Base-by-base conservation (phyloP, 441 rosid species). In the Capsella rubella region DNA sequence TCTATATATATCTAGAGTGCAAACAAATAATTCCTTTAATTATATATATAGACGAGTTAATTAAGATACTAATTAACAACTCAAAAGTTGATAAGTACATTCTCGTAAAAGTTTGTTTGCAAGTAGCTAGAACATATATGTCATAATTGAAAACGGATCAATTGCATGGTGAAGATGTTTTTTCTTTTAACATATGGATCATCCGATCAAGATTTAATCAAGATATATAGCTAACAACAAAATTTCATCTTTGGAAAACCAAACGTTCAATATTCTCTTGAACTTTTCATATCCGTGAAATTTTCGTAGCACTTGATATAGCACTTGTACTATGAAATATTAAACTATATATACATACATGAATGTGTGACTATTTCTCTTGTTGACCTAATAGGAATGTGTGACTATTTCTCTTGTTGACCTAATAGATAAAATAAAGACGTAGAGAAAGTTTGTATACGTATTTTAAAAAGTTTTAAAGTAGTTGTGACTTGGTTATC, bases 41-140 rank as follows among this genome's bases (percentile, higher is more conserved):
- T 21, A 21, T 21, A 21, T 21, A 21, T 21, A 21, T 21, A 21
- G 25, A 35, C 32, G 8, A 35, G 21, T 6, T 10, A 9, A 35
- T 53, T 67, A 1, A 45, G 25, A 55, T 55, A 14, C 45, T 42
- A 43, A 12, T 55, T 7, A 68, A 12, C 52, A 29, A 31, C 29
- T 29, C 55, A 56, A 43, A 31, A 4, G 37, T 57, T 21, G n/a
- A 46, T 46, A 31, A 57, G 31, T 42, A 31, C 0, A 56, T 45
- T 34, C 11, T 58, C 16, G 15, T 32, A 34, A 13, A 32, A 32
- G 8, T 18, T 32, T 29, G 35, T 14, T 66, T 59, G 25, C 35
- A 35, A 56, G 15, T 18, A 69, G 64, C 27, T 43, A 69, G 64
- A 57, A 68, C 34, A 69, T 69, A 21, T 21, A 21, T 60, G 60